Base-by-base conservation (phyloP, 1,139 yeast genomes). In the Suzukiozyma palmioleophila region DNA sequence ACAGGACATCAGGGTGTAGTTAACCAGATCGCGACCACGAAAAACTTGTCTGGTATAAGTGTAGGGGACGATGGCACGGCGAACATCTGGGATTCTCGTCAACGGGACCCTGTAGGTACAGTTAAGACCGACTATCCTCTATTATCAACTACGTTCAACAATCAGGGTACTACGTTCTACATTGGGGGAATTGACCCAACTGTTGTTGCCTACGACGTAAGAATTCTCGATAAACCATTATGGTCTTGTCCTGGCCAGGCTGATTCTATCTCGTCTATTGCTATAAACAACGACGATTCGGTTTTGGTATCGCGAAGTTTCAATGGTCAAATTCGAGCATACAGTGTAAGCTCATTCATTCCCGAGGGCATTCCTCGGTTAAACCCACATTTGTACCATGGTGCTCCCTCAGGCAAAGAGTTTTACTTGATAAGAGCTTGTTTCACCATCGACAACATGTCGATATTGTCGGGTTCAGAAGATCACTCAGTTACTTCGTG, bases 151-250 rank as follows among this genome's bases (percentile, higher is more conserved):
- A 70, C 73, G 1, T 53, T 64, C 39, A 60, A 60, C 40, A 45
- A 53, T 3, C 56, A 56, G 26, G 81, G 75, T 1, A 52, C 61
- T 9, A 60, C 60, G 7, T 49, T 84, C 3, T 85, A 69, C 48
- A 65, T 77, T 3, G 67, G 82, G 0, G 95, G 95, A 0, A 75
- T 86, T 3, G 92, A 85, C 43, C 83, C 88, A 1, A 59, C 67
- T 0, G 69, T 86, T 0, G 56, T 62, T 36, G 82, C 80, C 1
- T 80, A 71, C 60, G 92, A 84, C 50, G 41, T 74, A 26, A 59
- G 81, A 46, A 58, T 60, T 26, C 48, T 62, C 22, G 58, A 60
- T 6, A 43, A 50, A 10, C 68, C 76, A 0, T 36, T 71, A n/a
- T 81, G 84, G 77, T 54, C 52, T 14, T 65, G 73, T 35, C 60